phyloP scores from a whole-genome alignment of 805 yeast species.

The Saccharomycopsis olivae region DNA sequence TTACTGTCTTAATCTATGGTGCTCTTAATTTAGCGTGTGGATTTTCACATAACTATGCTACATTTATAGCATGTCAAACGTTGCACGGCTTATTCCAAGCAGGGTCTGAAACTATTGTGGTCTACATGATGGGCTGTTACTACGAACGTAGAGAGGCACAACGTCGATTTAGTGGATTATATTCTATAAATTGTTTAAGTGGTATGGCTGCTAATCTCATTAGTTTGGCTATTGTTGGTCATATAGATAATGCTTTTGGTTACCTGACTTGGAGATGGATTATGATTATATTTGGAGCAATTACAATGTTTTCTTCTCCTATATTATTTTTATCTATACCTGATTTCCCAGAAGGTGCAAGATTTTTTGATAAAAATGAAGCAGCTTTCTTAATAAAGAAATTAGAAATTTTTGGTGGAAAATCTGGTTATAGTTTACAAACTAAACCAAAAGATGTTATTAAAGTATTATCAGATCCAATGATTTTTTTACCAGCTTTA shows the following conservation, averaged over 20 bases:
- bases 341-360: slow-evolving; percentile 65
- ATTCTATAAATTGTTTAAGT: slow-evolving; percentile 54
- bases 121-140: slow-evolving; percentile 57
- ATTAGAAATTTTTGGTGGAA: slow-evolving; percentile 40
- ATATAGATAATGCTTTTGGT: slow-evolving; percentile 40
- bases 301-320: slow-evolving; percentile 23
- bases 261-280: slow-evolving; percentile 23
- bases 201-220: slow-evolving; percentile 70
- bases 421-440: slow-evolving; percentile 34
- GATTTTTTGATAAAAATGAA: slow-evolving; percentile 41
- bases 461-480: slow-evolving; percentile 45
- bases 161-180: slow-evolving; percentile 56
- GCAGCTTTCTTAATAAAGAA: slow-evolving; percentile 44
- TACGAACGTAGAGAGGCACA: slow-evolving; percentile 51
- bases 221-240: slow-evolving; percentile 34
- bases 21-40: slow-evolving; percentile 56
- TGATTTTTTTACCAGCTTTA: slow-evolving; percentile 38
- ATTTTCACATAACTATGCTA: slow-evolving; percentile 45
- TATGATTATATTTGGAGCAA: slow-evolving; percentile 29
- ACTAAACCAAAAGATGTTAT: slow-evolving; percentile 33
- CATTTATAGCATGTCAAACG: slow-evolving; percentile 49
- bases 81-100: slow-evolving; percentile 60
- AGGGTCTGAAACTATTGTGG: slow-evolving; percentile 62
- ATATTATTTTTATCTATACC: slow-evolving; percentile 39
- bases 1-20: slow-evolving; percentile 51